A percentile compares a stretch with the other conserved stretches of the same genome.
These are phyloP conservation scores for Hibiscus mutabilis DNA, from an alignment of 345 rosid genomes.

Conservation along the genomic window DNA sequence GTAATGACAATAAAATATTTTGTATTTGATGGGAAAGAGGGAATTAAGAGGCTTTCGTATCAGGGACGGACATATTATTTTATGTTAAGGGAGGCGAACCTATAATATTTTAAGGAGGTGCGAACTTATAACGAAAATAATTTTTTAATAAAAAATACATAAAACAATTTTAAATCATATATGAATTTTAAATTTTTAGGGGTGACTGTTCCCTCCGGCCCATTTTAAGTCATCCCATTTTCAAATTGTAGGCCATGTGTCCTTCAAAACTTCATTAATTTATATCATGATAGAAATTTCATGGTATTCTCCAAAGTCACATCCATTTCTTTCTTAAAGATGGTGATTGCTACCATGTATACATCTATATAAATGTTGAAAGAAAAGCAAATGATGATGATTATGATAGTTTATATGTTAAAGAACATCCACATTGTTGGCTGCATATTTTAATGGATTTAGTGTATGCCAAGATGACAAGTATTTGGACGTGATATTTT, in stretches of 20 bases:
- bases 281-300: neutral
- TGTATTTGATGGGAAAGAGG: neutral
- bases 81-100: no score
- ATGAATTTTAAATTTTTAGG: no score
- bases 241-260: neutral
- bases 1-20: neutral
- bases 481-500: neutral
- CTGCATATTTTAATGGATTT: neutral
- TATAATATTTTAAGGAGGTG: no score
- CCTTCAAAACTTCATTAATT: slow-evolving; percentile 7
- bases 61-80: no score
- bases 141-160: no score
- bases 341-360: neutral
- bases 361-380: neutral
- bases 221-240: no score
- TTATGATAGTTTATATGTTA: neutral
- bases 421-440: neutral
- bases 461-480: neutral
- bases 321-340: slow-evolving; percentile 2
- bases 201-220: no score
- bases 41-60: neutral
- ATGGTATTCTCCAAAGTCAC: slow-evolving; percentile 11
- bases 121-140: no score
- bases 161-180: no score
- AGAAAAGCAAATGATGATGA: neutral